Conservation (phyloP, 116 monocot species). For the Thalassia testudinum region DNA sequence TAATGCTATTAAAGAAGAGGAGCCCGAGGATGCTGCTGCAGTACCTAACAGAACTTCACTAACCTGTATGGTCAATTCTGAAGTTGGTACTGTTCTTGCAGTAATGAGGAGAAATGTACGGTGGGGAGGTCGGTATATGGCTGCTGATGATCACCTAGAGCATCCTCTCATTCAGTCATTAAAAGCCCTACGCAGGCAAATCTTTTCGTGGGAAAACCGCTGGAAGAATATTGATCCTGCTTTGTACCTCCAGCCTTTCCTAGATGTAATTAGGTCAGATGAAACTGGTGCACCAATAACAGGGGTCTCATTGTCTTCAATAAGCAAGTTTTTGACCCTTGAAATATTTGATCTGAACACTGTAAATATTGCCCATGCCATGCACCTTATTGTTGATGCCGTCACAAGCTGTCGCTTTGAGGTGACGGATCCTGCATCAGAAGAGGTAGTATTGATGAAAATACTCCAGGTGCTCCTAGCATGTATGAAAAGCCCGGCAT, state of each 20-base stretch:
- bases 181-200: slow-evolving; percentile 13
- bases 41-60: background rate
- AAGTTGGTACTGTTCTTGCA: slow-evolving; percentile 22
- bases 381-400: slow-evolving; percentile 45
- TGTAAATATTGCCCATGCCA: slow-evolving; percentile 11
- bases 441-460: slow-evolving; percentile 63
- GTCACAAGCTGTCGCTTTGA: slow-evolving; percentile 67
- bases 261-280: slow-evolving; percentile 55
- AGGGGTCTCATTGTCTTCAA: slow-evolving; percentile 39
- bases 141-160: slow-evolving; percentile 21
- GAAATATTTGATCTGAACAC: slow-evolving; percentile 17
- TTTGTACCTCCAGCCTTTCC: slow-evolving; percentile 44
- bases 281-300: slow-evolving; percentile 69
- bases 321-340: slow-evolving; percentile 42
- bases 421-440: slow-evolving; percentile 53
- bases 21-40: background rate
- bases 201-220: background rate
- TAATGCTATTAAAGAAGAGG: background rate
- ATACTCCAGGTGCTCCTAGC: slow-evolving; percentile 59
- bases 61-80: slow-evolving; percentile 24
- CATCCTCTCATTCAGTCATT: slow-evolving; percentile 39
- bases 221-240: slow-evolving; percentile 20
- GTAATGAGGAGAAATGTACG: slow-evolving; percentile 42
- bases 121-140: slow-evolving; percentile 27
- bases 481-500: slow-evolving; percentile 31